Evolutionary conservation across 2,329 filamentous ascomycete genomes (phyloP).

Genomic region (Xylariomycetidae sp.): DNA sequence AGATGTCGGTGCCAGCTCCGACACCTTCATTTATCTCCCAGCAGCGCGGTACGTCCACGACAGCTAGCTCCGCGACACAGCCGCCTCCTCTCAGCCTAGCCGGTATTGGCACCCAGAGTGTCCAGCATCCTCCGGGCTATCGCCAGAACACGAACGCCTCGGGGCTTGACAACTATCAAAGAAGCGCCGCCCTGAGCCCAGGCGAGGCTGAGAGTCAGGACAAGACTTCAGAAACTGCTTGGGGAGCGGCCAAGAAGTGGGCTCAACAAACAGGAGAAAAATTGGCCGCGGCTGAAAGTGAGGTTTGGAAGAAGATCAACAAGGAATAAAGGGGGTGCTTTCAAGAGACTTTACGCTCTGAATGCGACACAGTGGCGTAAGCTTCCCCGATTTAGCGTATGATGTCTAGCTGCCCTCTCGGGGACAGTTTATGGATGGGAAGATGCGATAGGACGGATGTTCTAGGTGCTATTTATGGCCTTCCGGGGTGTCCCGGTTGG

Average conservation of each 20-base stretch:
- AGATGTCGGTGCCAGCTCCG: constrained; percentile 49
- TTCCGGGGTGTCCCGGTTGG: constrained; percentile 10
- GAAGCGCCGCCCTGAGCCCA: constrained; percentile 33
- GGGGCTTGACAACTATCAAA: constrained; percentile 45
- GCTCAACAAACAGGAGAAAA: constrained; percentile 52
- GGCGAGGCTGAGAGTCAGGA: constrained; percentile 20
- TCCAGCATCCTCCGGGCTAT: constrained; percentile 51
- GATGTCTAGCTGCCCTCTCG: too few species aligned
- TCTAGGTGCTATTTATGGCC: constrained; percentile 15
- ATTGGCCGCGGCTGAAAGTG: constrained; percentile 53
- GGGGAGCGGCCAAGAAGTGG: constrained; percentile 54
- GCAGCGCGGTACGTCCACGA: constrained; percentile 42
- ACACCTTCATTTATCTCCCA: constrained; percentile 33
- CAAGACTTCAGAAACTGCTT: constrained; percentile 38
- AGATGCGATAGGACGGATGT: constrained; percentile 10
- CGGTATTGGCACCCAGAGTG: constrained; percentile 18
- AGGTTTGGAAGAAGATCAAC: constrained; percentile 61
- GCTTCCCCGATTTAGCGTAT: too few species aligned
- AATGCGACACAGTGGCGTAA: too few species aligned
- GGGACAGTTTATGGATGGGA: constrained; percentile 10
- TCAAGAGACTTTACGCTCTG: too few species aligned
- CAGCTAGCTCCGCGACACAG: constrained; percentile 3
- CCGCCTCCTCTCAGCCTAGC: background rate
- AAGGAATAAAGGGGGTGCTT: constrained; percentile 40
- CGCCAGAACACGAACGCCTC: constrained; percentile 51